Evolutionary conservation across 768 basidiomycete species (phyloP), one percentile per base, ranked within the genome.

Genomic region (Rhodosporidiobolus odoratus): DNA sequence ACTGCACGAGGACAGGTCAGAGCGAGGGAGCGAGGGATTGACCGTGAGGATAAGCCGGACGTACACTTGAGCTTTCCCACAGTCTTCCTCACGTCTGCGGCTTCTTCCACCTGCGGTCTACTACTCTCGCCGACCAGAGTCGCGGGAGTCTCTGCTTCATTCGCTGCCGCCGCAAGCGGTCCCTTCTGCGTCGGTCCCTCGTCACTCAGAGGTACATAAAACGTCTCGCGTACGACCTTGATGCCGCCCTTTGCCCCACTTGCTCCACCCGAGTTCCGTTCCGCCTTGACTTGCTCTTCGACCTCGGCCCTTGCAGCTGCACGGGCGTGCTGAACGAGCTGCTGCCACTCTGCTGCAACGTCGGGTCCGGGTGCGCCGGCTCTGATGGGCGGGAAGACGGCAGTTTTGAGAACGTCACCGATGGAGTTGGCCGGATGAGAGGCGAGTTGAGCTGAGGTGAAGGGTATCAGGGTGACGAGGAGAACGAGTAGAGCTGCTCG

Each of bases 81-180:
- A 16, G 69, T 71, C 48, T 54, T 48, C 37, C 62, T 23, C 3
- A 71, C 58, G 48, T 71, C 56, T 4, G 69, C 69, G 5, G 69
- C 58, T 17, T 65, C 69, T 19, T 32, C 63, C 21, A 25, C 45
- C 30, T n/a, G 30, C 35, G 19, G 17, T 8, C 30, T 3, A 61
- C 32, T 30, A 50, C 7, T 10, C 48, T 23, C 48, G 48, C 48
- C n/a, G 21, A 12, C 12, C 9, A 23, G 23, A 50, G 21, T 17
- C 21, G 48, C 15, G 21, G 48, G 23, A 50, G 48, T 19, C 15
- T 3, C 16, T 30, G 21, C 45, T 25, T 30, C 19, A n/a, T 30
- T 1, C 16, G 34, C 34, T 23, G 6, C 37, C 34, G 48, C 58
- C 27, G 2, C 41, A 13, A 9, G 9, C 10, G 32, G 3, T 19